Evolutionary conservation across 169 alveolate species (phyloP), one percentile per base, ranked within the genome.

Genomic region (Ichthyophthirius multifiliis): DNA sequence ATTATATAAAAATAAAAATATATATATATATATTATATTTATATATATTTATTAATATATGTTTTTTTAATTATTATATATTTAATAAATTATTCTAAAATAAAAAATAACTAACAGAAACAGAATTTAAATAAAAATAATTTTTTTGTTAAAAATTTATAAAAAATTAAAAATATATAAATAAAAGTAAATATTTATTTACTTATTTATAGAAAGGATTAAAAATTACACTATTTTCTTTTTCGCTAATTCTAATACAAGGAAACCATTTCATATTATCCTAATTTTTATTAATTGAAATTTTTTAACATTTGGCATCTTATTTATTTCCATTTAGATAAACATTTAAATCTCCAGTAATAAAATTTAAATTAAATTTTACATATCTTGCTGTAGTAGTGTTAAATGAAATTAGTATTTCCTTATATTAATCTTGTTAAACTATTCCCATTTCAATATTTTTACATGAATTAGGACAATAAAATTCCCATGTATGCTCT

Each of bases 381-480:
- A 55, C 71, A 27, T 55, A 27, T 55, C 71, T 55, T 2, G 71
- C 43, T 0, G 71, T 55, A 1, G 71, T 55, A 27, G 71, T 55
- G 31, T 55, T 1, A 39, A 55, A 55, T 9, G 23, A 34, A 7
- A 55, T 55, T n/a, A 55, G 13, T 10, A 27, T 34, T 13, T 13
- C 23, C 9, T 55, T 10, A 13, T 55, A 55, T 3, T 27, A 27
- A 1, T 34, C 23, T 12, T 34, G 71, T 4, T 34, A 34, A 20
- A 55, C 18, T 20, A 55, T 55, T 27, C 71, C 71, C 71, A 55
- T 55, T 55, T 55, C 71, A 15, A 55, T 55, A 12, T 55, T 55
- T 55, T 55, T 10, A 55, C 71, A 55, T 6, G 23, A 55, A 23
- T 27, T 55, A 20, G 71, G 71, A 55, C 71, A 55, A 55, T 55